Conservation (phyloP, 2,329 filamentous ascomycete genomes). For the Trichoderma sp. region DNA sequence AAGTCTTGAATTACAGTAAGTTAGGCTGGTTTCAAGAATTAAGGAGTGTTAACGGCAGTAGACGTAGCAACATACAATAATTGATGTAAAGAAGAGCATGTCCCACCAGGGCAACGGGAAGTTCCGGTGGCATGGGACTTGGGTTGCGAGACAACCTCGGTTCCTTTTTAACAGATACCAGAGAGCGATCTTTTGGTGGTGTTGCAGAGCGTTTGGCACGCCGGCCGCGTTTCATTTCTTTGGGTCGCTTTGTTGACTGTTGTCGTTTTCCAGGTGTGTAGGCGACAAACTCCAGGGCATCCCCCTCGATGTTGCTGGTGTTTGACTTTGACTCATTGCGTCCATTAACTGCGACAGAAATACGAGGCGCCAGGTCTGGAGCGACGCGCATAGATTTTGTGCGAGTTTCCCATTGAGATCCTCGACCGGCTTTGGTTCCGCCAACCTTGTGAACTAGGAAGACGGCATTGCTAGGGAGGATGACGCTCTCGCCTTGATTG, state of each 20-base stretch:
- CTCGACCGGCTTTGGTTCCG: constrained; percentile 6
- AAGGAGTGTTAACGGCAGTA: neutral
- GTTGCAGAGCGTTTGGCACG: neutral
- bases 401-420: constrained; percentile 15
- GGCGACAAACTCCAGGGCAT: constrained; percentile 6
- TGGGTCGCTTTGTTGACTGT: neutral
- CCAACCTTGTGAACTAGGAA: constrained; percentile 21
- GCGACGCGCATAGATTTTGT: constrained; percentile 13
- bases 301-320: neutral
- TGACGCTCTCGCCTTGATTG: constrained; percentile 16
- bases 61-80: neutral
- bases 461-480: constrained; percentile 18
- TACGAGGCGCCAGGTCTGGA: neutral
- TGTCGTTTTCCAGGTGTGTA: constrained; percentile 8
- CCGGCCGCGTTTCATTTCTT: neutral
- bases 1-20: constrained; percentile 8
- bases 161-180: neutral
- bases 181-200: neutral
- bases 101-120: neutral
- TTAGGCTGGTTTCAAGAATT: neutral
- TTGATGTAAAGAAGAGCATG: constrained; percentile 19
- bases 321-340: neutral
- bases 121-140: neutral
- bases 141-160: constrained; percentile 2
- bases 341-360: neutral